phyloP scores from a whole-genome alignment of 768 basidiomycete genomes.

The Steccherinum ochraceum region DNA sequence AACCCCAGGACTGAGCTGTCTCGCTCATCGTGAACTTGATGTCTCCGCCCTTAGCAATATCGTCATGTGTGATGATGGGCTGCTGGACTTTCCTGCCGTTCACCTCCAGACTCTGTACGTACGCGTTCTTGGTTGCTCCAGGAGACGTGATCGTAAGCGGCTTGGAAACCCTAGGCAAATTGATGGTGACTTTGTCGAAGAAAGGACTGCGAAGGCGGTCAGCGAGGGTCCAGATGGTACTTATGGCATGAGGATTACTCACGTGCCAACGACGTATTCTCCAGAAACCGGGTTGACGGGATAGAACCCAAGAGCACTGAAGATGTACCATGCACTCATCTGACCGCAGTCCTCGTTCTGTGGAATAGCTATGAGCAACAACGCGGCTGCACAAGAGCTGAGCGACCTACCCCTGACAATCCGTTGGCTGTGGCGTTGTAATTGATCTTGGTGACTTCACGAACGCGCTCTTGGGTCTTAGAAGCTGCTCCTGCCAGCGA shows the following conservation, averaged over 20 bases:
- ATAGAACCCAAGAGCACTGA: constrained; percentile 79
- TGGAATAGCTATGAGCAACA: background rate
- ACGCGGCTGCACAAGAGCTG: background rate
- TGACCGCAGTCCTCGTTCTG: constrained; percentile 89
- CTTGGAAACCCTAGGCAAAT: constrained; percentile 36
- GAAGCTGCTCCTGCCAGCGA: constrained; percentile 64
- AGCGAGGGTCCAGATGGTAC: background rate
- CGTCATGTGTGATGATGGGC: constrained; percentile 55
- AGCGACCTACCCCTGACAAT: constrained; percentile 57
- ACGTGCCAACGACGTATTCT: constrained; percentile 74
- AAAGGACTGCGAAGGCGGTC: constrained; percentile 35
- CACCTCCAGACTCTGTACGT: constrained; percentile 52
- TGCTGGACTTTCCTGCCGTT: constrained; percentile 38
- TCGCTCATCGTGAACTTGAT: constrained; percentile 64
- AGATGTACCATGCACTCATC: constrained; percentile 88
- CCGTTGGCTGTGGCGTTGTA: constrained; percentile 68
- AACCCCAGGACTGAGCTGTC: constrained; percentile 39
- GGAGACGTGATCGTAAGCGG: constrained; percentile 46
- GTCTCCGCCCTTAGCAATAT: constrained; percentile 51
- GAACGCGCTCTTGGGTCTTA: constrained; percentile 65
- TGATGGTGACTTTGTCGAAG: constrained; percentile 47
- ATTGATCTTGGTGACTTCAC: constrained; percentile 54
- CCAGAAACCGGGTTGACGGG: constrained; percentile 78
- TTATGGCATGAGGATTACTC: constrained; percentile 20
- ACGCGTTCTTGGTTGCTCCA: constrained; percentile 54